phyloP scores from a whole-genome alignment of 148 eudicot genomes.

The Diospyros lotus region DNA sequence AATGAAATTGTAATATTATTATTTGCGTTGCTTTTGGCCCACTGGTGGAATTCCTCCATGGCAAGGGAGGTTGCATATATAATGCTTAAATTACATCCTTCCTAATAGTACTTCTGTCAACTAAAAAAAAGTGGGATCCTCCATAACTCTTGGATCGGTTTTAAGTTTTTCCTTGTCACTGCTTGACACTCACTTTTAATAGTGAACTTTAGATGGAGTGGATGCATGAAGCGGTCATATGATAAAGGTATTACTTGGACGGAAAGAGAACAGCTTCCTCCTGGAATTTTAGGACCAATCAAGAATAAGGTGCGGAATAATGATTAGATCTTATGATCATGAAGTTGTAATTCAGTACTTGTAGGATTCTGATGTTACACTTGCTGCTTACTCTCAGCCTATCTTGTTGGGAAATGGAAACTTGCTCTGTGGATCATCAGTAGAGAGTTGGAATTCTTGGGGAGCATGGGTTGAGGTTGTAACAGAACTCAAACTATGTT shows the following conservation, averaged over 20 bases:
- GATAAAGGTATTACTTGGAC: constrained; percentile 91
- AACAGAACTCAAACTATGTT: constrained; percentile 1
- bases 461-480: constrained; percentile 94
- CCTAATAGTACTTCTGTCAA: neutral
- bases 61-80: neutral
- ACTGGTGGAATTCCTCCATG: neutral
- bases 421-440: constrained; percentile 93
- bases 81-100: neutral
- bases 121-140: neutral
- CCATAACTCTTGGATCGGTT: neutral
- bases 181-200: constrained; percentile 6
- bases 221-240: constrained; percentile 80
- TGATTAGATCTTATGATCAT: neutral
- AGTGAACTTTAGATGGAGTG: constrained; percentile 71
- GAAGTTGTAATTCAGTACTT: neutral
- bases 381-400: constrained; percentile 45
- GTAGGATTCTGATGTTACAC: neutral
- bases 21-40: neutral
- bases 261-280: constrained; percentile 82
- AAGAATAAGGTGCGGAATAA: constrained; percentile 64
- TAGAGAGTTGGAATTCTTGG: constrained; percentile 99
- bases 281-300: constrained; percentile 86
- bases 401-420: constrained; percentile 65
- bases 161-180: neutral
- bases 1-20: neutral